Percentiles rank a stretch among this genome's conserved stretches.
Evolutionary conservation across 352 stramenopile genomes (phyloP).

Genomic region (Globisporangium rhizosaccharum): DNA sequence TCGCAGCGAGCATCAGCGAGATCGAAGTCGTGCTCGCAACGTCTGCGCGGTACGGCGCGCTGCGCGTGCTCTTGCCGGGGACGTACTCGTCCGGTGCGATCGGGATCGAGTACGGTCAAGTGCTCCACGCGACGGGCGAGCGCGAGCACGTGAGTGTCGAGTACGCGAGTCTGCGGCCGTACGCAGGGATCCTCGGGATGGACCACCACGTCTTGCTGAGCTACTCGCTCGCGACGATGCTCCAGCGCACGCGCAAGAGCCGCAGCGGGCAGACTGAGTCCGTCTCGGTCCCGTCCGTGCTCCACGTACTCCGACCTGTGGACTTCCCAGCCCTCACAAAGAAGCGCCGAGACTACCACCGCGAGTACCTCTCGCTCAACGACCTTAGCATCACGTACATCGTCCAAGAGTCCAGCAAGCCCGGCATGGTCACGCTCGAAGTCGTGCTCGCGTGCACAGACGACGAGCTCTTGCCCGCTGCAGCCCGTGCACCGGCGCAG

Average conservation of each 20-base stretch:
- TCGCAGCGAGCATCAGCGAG: constrained; percentile 43
- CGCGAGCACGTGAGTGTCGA: constrained; percentile 55
- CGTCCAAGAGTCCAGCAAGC: constrained; percentile 38
- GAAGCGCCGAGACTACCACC: constrained; percentile 32
- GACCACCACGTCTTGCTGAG: constrained; percentile 54
- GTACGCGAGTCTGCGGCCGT: constrained; percentile 40
- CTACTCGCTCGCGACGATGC: constrained; percentile 53
- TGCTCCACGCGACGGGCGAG: constrained; percentile 59
- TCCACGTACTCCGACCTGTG: constrained; percentile 59
- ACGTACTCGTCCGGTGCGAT: constrained; percentile 37
- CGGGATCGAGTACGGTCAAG: constrained; percentile 35
- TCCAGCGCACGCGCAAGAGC: constrained; percentile 54
- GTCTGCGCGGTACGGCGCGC: constrained; percentile 29
- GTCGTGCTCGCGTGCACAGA: constrained; percentile 46
- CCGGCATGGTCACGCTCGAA: constrained; percentile 46
- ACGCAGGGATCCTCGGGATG: constrained; percentile 19
- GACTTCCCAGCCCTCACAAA: constrained; percentile 24
- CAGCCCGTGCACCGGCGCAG: background rate
- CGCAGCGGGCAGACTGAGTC: constrained; percentile 20
- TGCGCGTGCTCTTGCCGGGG: constrained; percentile 34
- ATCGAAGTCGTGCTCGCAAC: constrained; percentile 44
- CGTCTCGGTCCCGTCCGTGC: constrained; percentile 46
- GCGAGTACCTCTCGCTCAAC: constrained; percentile 26
- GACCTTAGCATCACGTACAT: constrained; percentile 71
- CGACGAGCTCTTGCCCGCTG: constrained; percentile 13